These are phyloP conservation scores for Gynostemma pentaphyllum DNA, from an alignment of 306 rosid genomes.

Conservation along the genomic window DNA sequence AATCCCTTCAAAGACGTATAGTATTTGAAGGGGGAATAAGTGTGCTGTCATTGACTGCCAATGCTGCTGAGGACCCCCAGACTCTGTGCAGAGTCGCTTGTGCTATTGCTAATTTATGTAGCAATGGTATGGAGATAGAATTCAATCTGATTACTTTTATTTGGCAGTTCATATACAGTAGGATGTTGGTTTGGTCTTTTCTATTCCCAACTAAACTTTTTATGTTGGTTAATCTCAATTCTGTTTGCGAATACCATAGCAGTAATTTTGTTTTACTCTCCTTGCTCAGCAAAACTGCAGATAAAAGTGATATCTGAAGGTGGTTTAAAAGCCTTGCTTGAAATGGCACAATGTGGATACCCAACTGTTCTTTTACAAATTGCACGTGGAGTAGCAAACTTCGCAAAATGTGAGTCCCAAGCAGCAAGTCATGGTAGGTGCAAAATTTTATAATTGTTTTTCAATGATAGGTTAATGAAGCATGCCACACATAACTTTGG, in stretches of 20 bases:
- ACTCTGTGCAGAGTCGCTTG: conserved; percentile 98
- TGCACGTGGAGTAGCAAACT: conserved; percentile 95
- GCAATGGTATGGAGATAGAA: conserved; percentile 73
- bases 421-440: conserved; percentile 69
- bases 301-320: conserved; percentile 78
- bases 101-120: conserved; percentile 92
- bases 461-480: not conserved
- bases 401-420: conserved; percentile 96
- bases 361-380: conserved; percentile 97
- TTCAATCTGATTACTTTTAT: no score
- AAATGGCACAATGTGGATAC: conserved; percentile 92
- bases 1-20: conserved; percentile 88
- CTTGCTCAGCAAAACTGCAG: conserved; percentile 59
- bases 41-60: conserved; percentile 76
- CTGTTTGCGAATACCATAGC: not conserved
- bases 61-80: conserved; percentile 97
- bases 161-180: no score
- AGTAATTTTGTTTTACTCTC: conserved; percentile 7
- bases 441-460: conserved; percentile 2
- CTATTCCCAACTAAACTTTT: not conserved
- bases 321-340: conserved; percentile 86
- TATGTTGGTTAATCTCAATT: not conserved
- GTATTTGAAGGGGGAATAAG: conserved; percentile 93
- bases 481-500: no score
- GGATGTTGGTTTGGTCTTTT: not conserved